Conservation (phyloP, 441 rosid species). For the Dalechampia spathulata region DNA sequence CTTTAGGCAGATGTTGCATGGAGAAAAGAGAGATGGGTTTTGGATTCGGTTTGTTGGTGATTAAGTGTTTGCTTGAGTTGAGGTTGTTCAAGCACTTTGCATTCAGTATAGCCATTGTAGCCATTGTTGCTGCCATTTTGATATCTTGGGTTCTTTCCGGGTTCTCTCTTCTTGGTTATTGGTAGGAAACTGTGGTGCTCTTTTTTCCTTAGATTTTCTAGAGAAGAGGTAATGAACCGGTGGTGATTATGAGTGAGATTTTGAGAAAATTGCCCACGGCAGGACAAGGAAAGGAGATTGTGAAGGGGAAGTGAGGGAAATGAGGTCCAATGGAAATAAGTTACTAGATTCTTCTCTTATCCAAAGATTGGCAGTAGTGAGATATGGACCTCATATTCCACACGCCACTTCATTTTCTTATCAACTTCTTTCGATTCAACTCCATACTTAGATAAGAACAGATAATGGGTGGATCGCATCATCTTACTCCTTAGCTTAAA, state of each 20-base stretch:
- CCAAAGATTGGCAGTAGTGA: constrained; percentile 30
- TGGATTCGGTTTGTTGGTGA: background rate
- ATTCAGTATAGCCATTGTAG: constrained; percentile 54
- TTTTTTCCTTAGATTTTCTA: constrained; percentile 10
- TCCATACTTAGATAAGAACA: background rate
- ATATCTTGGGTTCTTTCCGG: background rate
- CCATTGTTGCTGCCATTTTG: constrained; percentile 62
- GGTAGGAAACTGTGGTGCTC: background rate
- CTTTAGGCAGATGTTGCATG: constrained; percentile 37
- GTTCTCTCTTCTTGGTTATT: background rate
- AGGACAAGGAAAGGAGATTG: background rate
- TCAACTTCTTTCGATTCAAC: constrained; percentile 12
- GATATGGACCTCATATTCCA: constrained; percentile 34
- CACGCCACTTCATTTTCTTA: constrained; percentile 24
- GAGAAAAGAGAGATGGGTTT: constrained; percentile 36
- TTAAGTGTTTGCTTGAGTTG: constrained; percentile 21
- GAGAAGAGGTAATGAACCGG: background rate
- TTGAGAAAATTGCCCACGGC: background rate
- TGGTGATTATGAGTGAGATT: background rate
- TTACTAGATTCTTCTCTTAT: constrained; percentile 56
- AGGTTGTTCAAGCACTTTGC: constrained; percentile 49
- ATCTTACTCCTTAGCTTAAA: no score
- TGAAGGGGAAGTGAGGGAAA: constrained; percentile 19
- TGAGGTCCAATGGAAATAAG: constrained; percentile 39
- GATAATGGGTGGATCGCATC: no score